Base-by-base conservation (phyloP, 257 asterid species). In the Fraxinus americana region DNA sequence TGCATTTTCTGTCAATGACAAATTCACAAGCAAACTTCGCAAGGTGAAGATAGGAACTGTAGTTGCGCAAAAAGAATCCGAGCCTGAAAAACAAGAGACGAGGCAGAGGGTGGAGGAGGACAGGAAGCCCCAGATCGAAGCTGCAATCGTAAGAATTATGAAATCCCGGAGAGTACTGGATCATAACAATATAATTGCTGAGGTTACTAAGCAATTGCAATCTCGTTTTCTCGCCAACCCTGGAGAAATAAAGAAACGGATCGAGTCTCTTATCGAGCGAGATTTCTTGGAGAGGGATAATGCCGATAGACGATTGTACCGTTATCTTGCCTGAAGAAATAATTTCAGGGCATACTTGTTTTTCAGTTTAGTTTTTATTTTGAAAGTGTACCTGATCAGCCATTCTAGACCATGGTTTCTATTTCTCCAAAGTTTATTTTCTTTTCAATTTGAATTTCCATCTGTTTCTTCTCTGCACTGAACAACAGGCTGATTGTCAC, bases 91-190 rank as follows among this genome's bases (percentile, higher is more conserved):
- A 77, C 92, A 84, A 36, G 92, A 89, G 78, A 88, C 92, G 0
- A 74, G 91, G 34, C 91, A 86, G 81, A 84, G 90, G 67, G 91
- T 87, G 80, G 94, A 89, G 76, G 94, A 87, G 80, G 91, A 89
- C 61, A 68, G 94, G 52, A 89, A 87, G 57, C 94, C 90, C 2
- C 92, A 89, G 80, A 89, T 89, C 2, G 92, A 89, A 73, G 90
- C 92, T 32, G 90, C 92, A 27, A 82, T 89, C 5, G 90, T 89
- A 12, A 86, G 92, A 67, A 83, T 88, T 17, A 89, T 88, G 94
- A 89, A 89, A 79, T 80, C 94, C 0, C 72, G 92, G 79, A 80
- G 84, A 77, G 92, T 88, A 1, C 61, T 89, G 80, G 89, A 89
- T 86, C 90, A 89, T 34, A 89, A 89, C 13, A 84, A 85, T 70